These are phyloP conservation scores for Cladosporium sphaerospermum DNA, from an alignment of 2,329 filamentous ascomycete genomes.

Conservation along the genomic window DNA sequence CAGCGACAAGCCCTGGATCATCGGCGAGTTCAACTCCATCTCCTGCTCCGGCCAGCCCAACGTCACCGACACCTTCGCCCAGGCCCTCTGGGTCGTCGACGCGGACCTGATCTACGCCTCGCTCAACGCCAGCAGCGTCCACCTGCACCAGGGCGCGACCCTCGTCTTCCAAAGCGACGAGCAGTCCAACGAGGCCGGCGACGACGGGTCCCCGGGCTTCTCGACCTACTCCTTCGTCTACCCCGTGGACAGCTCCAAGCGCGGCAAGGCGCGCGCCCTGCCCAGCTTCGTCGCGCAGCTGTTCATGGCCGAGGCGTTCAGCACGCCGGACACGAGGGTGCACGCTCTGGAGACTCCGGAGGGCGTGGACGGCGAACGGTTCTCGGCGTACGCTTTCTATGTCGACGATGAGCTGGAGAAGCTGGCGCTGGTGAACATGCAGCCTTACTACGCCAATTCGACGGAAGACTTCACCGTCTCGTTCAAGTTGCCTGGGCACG, in stretches of 20 bases:
- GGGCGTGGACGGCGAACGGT: conserved; percentile 20
- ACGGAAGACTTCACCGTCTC: conserved; percentile 20
- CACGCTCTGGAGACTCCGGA: conserved; percentile 18
- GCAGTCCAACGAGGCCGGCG: conserved; percentile 24
- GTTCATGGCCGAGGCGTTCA: conserved; percentile 27
- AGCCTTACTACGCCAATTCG: conserved; percentile 25
- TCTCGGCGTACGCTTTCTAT: conserved; percentile 25
- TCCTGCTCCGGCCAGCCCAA: conserved; percentile 35
- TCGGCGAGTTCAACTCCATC: conserved; percentile 39
- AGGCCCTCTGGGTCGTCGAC: conserved; percentile 37
- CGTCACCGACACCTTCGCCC: conserved; percentile 38
- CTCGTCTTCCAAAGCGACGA: conserved; percentile 25
- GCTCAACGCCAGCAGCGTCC: conserved; percentile 33
- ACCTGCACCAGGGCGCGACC: conserved; percentile 31
- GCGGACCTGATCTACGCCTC: conserved; percentile 35
- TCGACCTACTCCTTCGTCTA: conserved; percentile 27
- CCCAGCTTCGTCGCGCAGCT: conserved; percentile 24
- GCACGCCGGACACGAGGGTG: conserved; percentile 19
- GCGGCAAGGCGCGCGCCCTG: conserved; percentile 22
- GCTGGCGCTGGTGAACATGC: conserved; percentile 24
- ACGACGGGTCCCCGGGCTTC: conserved; percentile 24
- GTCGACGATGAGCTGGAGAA: conserved; percentile 20
- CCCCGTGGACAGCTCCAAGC: conserved; percentile 19
- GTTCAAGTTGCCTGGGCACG: conserved; percentile 12
- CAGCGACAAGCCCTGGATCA: conserved; percentile 24